Evolutionary conservation across 441 rosid species (phyloP).

Genomic region (Populus trichocarpa): DNA sequence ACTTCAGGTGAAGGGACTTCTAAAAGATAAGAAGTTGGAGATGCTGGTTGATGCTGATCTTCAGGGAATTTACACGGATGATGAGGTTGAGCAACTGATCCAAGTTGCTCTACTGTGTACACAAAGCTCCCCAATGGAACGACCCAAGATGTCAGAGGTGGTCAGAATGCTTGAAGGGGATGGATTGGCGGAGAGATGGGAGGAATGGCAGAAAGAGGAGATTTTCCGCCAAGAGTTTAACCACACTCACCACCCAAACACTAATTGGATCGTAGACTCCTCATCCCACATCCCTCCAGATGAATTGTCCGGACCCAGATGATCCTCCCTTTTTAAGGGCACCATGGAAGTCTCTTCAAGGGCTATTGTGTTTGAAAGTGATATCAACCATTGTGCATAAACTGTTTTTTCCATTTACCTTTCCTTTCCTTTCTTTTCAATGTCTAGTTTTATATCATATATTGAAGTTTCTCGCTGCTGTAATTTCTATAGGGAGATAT

Average conservation of each 20-base stretch:
- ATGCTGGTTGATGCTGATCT: conserved; percentile 57
- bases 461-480: conserved; percentile 14
- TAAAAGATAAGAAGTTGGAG: conserved; percentile 10
- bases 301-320: conserved; percentile 71
- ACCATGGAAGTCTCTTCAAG: conserved; percentile 6
- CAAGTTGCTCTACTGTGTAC: conserved; percentile 74
- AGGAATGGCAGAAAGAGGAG: conserved; percentile 66
- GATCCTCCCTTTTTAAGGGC: conserved; percentile 14
- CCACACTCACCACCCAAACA: conserved; percentile 28
- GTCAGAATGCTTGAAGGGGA: conserved; percentile 78
- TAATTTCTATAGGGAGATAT: conserved; percentile 25
- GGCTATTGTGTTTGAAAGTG: conserved; percentile 25
- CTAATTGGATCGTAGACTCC: conserved; percentile 46
- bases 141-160: conserved; percentile 79
- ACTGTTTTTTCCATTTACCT: neutral
- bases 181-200: conserved; percentile 74
- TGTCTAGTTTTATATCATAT: conserved; percentile 24
- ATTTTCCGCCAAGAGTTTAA: conserved; percentile 36
- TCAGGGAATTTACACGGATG: conserved; percentile 41
- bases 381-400: conserved; percentile 44
- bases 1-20: conserved; percentile 59
- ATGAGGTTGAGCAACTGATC: conserved; percentile 63
- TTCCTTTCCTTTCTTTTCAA: neutral
- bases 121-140: conserved; percentile 52
- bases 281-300: conserved; percentile 48